Conservation (phyloP, 139 green algal species). For the Chlorella sp. region DNA sequence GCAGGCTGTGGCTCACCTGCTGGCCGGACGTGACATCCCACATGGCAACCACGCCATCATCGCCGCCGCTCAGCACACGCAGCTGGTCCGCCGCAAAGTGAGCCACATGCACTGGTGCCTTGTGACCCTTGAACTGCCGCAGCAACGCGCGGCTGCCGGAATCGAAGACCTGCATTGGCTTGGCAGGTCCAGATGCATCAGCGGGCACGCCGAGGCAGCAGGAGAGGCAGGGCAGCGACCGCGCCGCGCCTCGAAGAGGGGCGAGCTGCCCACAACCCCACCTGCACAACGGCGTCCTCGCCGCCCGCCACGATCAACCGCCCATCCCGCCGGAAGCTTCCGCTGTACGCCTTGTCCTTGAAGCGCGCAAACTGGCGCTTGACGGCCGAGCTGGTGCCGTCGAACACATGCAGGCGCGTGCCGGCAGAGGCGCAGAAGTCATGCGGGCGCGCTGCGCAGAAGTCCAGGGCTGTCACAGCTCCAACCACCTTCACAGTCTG, state of each 20-base stretch:
- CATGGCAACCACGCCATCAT: slow-evolving; percentile 85
- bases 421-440: slow-evolving; percentile 44
- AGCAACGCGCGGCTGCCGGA: slow-evolving; percentile 77
- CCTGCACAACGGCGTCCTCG: slow-evolving; percentile 89
- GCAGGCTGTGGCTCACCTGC: too few relatives aligned
- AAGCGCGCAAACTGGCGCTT: slow-evolving; percentile 83
- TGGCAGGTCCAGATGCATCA: too few relatives aligned
- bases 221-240: too few relatives aligned
- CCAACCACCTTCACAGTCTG: slow-evolving; percentile 69
- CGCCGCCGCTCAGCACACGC: slow-evolving; percentile 87
- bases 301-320: slow-evolving; percentile 87
- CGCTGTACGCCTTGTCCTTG: slow-evolving; percentile 90
- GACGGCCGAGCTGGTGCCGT: slow-evolving; percentile 53
- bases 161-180: slow-evolving; percentile 85
- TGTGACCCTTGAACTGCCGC: slow-evolving; percentile 90
- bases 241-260: too few relatives aligned
- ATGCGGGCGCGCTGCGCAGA: slow-evolving; percentile 75
- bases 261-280: too few relatives aligned
- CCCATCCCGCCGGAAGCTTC: slow-evolving; percentile 84
- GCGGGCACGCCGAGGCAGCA: too few relatives aligned
- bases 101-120: slow-evolving; percentile 72
- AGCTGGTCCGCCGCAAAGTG: slow-evolving; percentile 72
- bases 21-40: slow-evolving; percentile 83
- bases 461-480: slow-evolving; percentile 85
- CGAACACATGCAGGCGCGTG: slow-evolving; percentile 81